Percentiles rank a stretch among this genome's conserved stretches.
Evolutionary conservation across 2,329 filamentous ascomycete genomes (phyloP).

Genomic region (Didymella glomerata): DNA sequence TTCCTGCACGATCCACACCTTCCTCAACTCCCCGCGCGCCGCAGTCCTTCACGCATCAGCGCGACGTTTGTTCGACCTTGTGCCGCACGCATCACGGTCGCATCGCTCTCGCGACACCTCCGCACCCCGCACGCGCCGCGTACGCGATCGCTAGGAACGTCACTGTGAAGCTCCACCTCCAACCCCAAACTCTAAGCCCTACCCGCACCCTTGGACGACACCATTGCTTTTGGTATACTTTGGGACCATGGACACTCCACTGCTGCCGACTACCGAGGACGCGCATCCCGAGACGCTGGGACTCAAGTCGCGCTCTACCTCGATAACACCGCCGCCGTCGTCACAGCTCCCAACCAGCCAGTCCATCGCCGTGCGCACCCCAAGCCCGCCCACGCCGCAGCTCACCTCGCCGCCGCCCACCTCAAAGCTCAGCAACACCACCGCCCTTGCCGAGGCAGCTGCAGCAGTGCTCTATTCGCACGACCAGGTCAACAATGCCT

Average conservation of each 20-base stretch:
- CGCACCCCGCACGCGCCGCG: conserved; percentile 27
- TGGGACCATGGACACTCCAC: conserved; percentile 28
- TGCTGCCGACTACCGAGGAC: conserved; percentile 46
- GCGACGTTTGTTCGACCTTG: conserved; percentile 7
- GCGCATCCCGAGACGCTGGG: conserved; percentile 40
- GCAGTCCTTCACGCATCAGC: neutral
- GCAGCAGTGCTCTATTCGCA: conserved; percentile 56
- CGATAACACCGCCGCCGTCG: conserved; percentile 69
- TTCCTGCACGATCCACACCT: conserved; percentile 4
- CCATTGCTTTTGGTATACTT: neutral
- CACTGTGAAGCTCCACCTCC: neutral
- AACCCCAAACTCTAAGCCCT: neutral
- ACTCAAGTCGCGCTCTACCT: conserved; percentile 43
- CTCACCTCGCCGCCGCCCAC: conserved; percentile 61
- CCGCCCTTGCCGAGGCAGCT: conserved; percentile 42
- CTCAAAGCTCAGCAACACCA: conserved; percentile 40
- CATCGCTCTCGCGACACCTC: conserved; percentile 26
- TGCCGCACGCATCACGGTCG: conserved; percentile 15
- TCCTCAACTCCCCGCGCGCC: conserved; percentile 7
- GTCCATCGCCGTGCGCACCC: conserved; percentile 52
- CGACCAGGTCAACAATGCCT: conserved; percentile 62
- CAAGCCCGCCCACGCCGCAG: conserved; percentile 61
- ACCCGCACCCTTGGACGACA: neutral
- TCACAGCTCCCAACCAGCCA: conserved; percentile 61
- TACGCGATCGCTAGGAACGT: conserved; percentile 21